Conservation (phyloP, 306 rosid species). For the Cicer judaicum region DNA sequence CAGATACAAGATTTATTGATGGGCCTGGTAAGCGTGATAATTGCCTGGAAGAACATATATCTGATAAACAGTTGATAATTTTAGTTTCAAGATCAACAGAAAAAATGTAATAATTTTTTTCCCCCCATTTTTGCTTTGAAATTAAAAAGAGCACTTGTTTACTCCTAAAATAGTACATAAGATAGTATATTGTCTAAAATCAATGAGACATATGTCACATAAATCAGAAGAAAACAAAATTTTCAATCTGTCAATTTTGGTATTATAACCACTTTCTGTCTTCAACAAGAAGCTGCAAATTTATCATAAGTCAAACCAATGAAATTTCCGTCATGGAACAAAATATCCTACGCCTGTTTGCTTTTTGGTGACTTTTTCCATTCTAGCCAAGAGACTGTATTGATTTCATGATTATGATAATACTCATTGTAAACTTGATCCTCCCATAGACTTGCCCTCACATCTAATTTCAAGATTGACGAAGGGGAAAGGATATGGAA, state of each 20-base stretch:
- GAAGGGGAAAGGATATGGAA: constrained; percentile 6
- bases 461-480: constrained; percentile 29
- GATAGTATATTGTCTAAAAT: neutral
- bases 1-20: neutral
- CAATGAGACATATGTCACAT: constrained; percentile 29
- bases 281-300: constrained; percentile 4
- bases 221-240: constrained; percentile 1
- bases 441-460: constrained; percentile 5
- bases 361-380: constrained; percentile 26
- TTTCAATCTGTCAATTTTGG: constrained; percentile 4
- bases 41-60: constrained; percentile 5
- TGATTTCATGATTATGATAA: constrained; percentile 33
- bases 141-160: constrained; percentile 7
- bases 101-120: constrained; percentile 7
- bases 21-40: constrained; percentile 5
- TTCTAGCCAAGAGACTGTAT: neutral
- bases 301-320: constrained; percentile 10
- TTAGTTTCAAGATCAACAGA: constrained; percentile 5
- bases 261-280: constrained; percentile 7
- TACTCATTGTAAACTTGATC: constrained; percentile 23
- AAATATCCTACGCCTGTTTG: neutral
- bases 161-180: constrained; percentile 12
- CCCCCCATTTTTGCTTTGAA: constrained; percentile 15
- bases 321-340: constrained; percentile 25
- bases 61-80: constrained; percentile 6